Base-by-base conservation (phyloP, 768 basidiomycete species). In the Scleroderma citrinum region DNA sequence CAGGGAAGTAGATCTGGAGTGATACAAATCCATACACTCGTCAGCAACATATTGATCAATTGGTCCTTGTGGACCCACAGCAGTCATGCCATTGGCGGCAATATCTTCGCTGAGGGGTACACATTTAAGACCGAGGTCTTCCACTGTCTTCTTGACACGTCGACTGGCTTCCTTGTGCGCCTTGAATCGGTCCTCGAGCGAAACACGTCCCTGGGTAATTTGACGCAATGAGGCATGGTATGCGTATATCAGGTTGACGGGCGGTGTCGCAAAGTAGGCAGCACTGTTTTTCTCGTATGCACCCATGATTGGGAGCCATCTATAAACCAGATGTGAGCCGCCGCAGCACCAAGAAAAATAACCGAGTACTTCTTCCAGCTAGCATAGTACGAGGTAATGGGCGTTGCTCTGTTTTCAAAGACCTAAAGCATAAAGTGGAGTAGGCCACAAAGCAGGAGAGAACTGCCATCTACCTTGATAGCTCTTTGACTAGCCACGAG, bases 71-170 rank as follows among this genome's bases (percentile, higher is more conserved):
- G 40, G 40, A 61, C 73, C 54, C 59, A 90, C 83, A 36, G 93
- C 94, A 6, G 87, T 89, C 96, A 99, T 97, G 35, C 95, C 94
- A 61, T 94, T 95, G 3, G 96, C 94, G 16, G 86, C 77, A 50
- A 78, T 75, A 2, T 74, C 69, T 2, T 80, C 71, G 23, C 76
- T 71, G 11, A 78, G 60, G 7, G 94, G 81, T 7, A 98, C 74
- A 59, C 82, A 81, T 59, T 71, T 82, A 56, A 97, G 71, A 2
- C 92, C 93, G 37, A 95, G 72, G 19, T 69, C 73, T 37, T 69
- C 61, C 5, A 83, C 82, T 1, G 81, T 78, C 6, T 77, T 67
- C 68, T 89, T 92, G 66, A 99, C 68, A 49, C 77, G 78, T 48
- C 73, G 59, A 49, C 82, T 85, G 1, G 81, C 82, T 35, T 79